Conservation (phyloP, 2,329 filamentous ascomycete genomes). For the Botrytis byssoidea region DNA sequence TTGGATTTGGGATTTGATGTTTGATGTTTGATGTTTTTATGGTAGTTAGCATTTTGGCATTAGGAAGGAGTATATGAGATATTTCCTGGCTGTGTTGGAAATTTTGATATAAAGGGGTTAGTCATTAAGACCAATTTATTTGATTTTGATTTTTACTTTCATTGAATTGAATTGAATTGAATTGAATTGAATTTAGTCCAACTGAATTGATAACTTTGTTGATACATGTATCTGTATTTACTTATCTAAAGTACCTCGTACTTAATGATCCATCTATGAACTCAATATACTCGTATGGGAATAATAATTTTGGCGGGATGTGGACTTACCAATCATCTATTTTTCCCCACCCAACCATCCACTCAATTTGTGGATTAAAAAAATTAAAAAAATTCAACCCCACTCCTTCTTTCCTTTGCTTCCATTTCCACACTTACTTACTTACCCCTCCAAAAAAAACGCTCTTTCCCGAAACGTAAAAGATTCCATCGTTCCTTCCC, state of each 20-base stretch:
- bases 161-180: neutral
- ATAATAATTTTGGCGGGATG: too few species aligned
- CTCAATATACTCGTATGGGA: neutral
- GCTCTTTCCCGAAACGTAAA: too few species aligned
- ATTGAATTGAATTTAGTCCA: neutral
- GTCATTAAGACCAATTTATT: neutral
- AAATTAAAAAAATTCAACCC: too few species aligned
- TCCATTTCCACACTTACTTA: too few species aligned
- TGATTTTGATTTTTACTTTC: neutral
- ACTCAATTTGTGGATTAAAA: too few species aligned
- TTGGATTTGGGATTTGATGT: neutral
- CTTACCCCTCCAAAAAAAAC: too few species aligned
- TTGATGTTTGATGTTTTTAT: neutral
- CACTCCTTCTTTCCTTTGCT: too few species aligned
- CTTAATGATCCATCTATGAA: neutral
- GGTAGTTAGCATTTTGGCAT: neutral
- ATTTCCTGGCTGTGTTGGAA: neutral
- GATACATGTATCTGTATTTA: too few species aligned
- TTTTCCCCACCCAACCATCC: too few species aligned
- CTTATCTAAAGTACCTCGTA: neutral
- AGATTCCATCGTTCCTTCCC: too few species aligned
- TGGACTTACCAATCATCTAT: too few species aligned
- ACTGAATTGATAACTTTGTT: neutral
- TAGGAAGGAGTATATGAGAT: neutral
- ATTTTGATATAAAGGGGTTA: neutral